Evolutionary conservation across 108 stramenopile species (phyloP), one percentile per base, ranked within the genome.

Genomic region (Cyclotella atomus): DNA sequence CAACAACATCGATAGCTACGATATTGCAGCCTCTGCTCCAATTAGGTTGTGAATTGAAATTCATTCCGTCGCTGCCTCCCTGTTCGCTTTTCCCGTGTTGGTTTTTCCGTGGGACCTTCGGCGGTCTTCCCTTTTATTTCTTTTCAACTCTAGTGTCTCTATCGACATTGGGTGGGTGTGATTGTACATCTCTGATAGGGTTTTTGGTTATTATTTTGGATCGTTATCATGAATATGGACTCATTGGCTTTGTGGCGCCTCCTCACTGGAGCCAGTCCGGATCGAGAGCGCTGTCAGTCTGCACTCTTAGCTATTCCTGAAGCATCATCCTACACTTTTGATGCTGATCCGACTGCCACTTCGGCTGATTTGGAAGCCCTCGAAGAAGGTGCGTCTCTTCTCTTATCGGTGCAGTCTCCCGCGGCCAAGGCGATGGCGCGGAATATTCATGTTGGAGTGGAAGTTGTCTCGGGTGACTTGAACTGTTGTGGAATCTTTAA

Each of bases 11-110:
- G 5, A 53, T 53, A 53, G 52, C 52, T 53, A 53, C 52, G 20
- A 53, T 53, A 53, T 53, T 53, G 52, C 52, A 5, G 52, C 52
- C 52, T 53, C 23, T 5, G 52, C 52, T 53, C 52, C 52, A 24
- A 53, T 53, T 53, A 53, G 52, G 52, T 53, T 53, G 52, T 53
- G 52, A 41, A 41, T 50, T 50, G 4, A 50, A 23, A 53, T 53
- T 53, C 5, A 1, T 53, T 2, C 20, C 23, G 5, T 24, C 21
- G 1, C 24, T 23, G 52, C 52, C 52, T 20, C 23, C 52, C 10
- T 53, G 52, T 20, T 53, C 20, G 52, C 52, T 53, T 53, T 53
- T 53, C 20, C 52, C 52, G 1, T 1, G 23, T 53, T 1, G 4
- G 2, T 45, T 45, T 53, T 53, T 41, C 38, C 7, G 38, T 23